Percentiles rank a stretch among this genome's conserved stretches.
Evolutionary conservation across 1,139 yeast genomes (phyloP).

Genomic region (Eremothecium gossypii): DNA sequence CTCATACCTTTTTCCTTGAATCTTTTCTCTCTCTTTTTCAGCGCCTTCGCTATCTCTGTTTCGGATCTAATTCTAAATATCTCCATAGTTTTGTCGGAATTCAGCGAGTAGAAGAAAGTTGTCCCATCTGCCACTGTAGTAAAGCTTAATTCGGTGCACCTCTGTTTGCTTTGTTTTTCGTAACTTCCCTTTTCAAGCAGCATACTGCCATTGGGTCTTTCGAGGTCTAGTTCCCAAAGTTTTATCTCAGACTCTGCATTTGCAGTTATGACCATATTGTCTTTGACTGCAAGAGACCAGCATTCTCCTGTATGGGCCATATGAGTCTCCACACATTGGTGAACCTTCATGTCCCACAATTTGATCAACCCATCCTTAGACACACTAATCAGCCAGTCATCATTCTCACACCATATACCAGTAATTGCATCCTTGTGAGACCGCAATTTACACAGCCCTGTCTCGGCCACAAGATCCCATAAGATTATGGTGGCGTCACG

Average conservation of each 20-base stretch:
- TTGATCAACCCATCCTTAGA: conserved; percentile 88
- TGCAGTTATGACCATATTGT: conserved; percentile 49
- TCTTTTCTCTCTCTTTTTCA: conserved; percentile 71
- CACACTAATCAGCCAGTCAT: conserved; percentile 64
- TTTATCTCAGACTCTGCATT: conserved; percentile 78
- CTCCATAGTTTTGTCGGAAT: conserved; percentile 75
- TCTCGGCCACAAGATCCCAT: conserved; percentile 94
- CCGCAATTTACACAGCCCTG: conserved; percentile 74
- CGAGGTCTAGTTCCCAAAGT: conserved; percentile 65
- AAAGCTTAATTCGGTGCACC: conserved; percentile 59
- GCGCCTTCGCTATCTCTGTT: conserved; percentile 75
- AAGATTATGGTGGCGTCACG: conserved; percentile 73
- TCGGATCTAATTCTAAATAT: conserved; percentile 64
- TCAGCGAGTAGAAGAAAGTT: conserved; percentile 58
- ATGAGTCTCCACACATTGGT: conserved; percentile 90
- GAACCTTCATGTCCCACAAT: conserved; percentile 84
- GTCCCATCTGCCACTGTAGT: conserved; percentile 33
- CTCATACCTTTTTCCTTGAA: conserved; percentile 59
- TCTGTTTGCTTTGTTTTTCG: conserved; percentile 70
- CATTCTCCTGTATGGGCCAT: conserved; percentile 90
- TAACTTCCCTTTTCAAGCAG: conserved; percentile 55
- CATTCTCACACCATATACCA: conserved; percentile 50
- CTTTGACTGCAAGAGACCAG: conserved; percentile 61
- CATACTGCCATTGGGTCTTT: conserved; percentile 43
- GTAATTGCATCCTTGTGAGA: conserved; percentile 90